Evolutionary conservation across 345 rosid genomes (phyloP).

Genomic region (Euphorbia lathyris): DNA sequence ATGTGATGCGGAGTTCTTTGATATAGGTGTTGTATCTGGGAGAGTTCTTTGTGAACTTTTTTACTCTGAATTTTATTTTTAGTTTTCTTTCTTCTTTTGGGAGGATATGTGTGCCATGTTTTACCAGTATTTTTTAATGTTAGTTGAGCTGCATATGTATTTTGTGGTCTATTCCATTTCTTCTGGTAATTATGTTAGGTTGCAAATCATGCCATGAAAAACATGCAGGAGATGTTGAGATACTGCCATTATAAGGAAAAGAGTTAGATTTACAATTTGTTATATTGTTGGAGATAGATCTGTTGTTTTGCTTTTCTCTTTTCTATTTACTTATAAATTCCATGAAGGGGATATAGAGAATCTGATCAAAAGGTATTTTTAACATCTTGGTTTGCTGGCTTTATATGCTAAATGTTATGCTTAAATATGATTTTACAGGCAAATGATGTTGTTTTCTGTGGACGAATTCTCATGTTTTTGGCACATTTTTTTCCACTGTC

Average conservation of each 20-base stretch:
- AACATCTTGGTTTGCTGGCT: neutral
- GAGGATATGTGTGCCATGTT: neutral
- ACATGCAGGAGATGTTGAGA: neutral
- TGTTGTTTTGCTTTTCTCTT: neutral
- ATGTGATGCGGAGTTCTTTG: neutral
- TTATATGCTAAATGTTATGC: constrained; percentile 5
- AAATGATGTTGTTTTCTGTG: constrained; percentile 94
- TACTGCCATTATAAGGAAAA: neutral
- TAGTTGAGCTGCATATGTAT: neutral
- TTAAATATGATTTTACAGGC: constrained; percentile 54
- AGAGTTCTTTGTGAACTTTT: neutral
- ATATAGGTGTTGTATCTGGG: neutral
- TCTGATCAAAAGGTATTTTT: neutral
- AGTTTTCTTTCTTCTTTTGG: neutral
- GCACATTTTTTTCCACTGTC: constrained; percentile 96
- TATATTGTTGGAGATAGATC: neutral
- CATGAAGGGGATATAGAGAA: neutral
- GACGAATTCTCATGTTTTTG: constrained; percentile 92
- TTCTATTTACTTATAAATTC: neutral
- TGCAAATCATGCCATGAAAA: neutral
- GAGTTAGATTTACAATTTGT: constrained; percentile 9
- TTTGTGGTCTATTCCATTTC: neutral
- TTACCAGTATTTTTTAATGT: neutral
- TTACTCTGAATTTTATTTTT: neutral
- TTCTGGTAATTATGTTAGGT: constrained; percentile 2